Conservation (phyloP, 1,284 basidiomycete species). For the Trichosporon asahii region DNA sequence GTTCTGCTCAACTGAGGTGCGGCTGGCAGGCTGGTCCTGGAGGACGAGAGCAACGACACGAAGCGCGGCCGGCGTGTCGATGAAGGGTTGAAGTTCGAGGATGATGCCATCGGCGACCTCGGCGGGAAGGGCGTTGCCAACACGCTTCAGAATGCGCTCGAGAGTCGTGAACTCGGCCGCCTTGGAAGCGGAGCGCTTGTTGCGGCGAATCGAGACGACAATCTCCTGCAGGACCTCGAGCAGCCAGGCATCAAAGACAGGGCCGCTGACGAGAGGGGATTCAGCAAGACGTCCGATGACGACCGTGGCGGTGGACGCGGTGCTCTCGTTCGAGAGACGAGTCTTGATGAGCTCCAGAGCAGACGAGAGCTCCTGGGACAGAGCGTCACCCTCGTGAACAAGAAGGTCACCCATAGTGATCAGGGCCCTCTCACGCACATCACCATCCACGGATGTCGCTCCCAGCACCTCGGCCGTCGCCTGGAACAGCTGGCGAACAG, state of each 20-base stretch:
- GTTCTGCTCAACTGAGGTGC: conserved; percentile 67
- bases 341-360: conserved; percentile 67
- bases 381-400: conserved; percentile 73
- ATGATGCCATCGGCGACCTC: conserved; percentile 64
- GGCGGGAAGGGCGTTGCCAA: conserved; percentile 62
- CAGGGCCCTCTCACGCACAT: conserved; percentile 80
- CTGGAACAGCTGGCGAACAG: conserved; percentile 68
- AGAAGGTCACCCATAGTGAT: conserved; percentile 80
- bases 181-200: conserved; percentile 71
- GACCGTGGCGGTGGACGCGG: conserved; percentile 54
- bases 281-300: conserved; percentile 54
- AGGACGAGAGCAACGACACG: conserved; percentile 68
- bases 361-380: conserved; percentile 46
- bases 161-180: conserved; percentile 74
- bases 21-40: conserved; percentile 64
- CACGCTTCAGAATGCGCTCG: conserved; percentile 54
- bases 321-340: conserved; percentile 62
- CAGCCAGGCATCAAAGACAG: conserved; percentile 66
- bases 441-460: conserved; percentile 81
- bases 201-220: conserved; percentile 71
- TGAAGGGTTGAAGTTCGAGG: conserved; percentile 68
- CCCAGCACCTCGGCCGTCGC: conserved; percentile 68
- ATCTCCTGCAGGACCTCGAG: conserved; percentile 74
- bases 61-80: conserved; percentile 74
- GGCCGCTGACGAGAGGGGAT: conserved; percentile 50